Base-by-base conservation (phyloP, 257 asterid genomes). In the Nicotiana benthamiana region DNA sequence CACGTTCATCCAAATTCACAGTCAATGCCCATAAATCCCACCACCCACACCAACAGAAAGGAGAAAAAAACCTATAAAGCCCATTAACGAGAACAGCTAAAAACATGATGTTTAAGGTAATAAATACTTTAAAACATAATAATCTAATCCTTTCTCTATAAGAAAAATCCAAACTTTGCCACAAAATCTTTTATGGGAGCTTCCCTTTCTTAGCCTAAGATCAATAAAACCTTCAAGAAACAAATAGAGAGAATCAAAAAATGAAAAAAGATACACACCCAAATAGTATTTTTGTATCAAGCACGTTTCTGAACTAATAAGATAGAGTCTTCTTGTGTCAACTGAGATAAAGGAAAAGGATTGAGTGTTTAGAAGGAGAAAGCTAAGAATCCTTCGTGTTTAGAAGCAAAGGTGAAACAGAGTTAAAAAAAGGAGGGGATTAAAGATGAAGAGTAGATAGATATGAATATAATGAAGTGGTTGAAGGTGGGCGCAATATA, bases 191-290 rank as follows among this genome's bases (percentile, higher is more conserved):
- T 9, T 43, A 43, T 2, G 11, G 43, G 0, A 16, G 77, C 15
- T 43, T 20, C 12, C 40, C 7, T 48, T 7, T 46, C 61, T 20
- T 0, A 24, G 24, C 34, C 7, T 0, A 30, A 46, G 1, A 15
- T 46, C 6, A 24, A 46, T 1, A 72, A 46, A 52, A 46, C 3
- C 56, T 15, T 30, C 6, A 16, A 28, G 48, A 28, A 64, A 64
- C 74, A 64, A 26, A 64, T 64, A 28, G 40, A 61, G 7, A 16
- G 68, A 30, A 20, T 2, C 46, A 16, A 64, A 64, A 3, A 30
- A 64, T 64, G 48, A 30, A 64, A 64, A 48, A 74, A 13, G 78
- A 74, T 22, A 7, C 78, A 48, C 48, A 74, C 78, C 78, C 78
- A 74, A 74, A 8, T 74, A 74, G 43, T 48, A 15, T 22, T 24